Evolutionary conservation across 108 stramenopile species (phyloP).

Genomic region (Nannochloropsis oceanica): DNA sequence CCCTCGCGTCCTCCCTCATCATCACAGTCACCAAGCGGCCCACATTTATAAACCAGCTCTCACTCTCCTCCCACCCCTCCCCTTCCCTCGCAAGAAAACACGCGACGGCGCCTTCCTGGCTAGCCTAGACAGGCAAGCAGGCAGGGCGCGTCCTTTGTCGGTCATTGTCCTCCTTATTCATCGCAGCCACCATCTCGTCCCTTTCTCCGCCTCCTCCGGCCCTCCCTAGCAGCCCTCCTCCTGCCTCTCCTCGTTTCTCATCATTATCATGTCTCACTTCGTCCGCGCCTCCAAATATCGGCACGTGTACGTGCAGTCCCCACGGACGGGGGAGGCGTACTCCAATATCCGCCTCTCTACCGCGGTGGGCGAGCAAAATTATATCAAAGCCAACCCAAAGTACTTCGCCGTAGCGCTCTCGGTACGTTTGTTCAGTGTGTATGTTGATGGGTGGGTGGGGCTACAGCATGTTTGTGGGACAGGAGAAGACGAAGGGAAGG

Average conservation of each 20-base stretch:
- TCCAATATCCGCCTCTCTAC: constrained; percentile 73
- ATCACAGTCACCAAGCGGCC: no score
- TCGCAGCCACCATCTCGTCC: background rate
- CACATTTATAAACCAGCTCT: no score
- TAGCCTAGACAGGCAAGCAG: background rate
- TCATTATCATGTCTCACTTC: constrained; percentile 38
- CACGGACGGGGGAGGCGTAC: constrained; percentile 42
- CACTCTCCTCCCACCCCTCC: no score
- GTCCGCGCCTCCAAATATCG: constrained; percentile 46
- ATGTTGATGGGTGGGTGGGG: no score
- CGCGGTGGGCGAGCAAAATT: constrained; percentile 89
- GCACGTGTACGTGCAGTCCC: constrained; percentile 44
- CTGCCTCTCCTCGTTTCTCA: background rate
- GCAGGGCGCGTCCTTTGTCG: background rate
- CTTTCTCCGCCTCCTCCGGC: background rate
- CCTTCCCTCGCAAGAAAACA: no score
- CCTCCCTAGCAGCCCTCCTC: no score
- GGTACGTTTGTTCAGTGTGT: constrained; percentile 15
- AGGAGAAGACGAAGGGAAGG: no score
- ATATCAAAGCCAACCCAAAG: constrained; percentile 96
- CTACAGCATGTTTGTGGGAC: no score
- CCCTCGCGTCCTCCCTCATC: no score
- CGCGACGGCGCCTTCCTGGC: background rate
- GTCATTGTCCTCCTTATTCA: background rate
- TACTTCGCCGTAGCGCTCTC: constrained; percentile 84